Conservation (phyloP, 345 rosid species). For the Aegle marmelos region DNA sequence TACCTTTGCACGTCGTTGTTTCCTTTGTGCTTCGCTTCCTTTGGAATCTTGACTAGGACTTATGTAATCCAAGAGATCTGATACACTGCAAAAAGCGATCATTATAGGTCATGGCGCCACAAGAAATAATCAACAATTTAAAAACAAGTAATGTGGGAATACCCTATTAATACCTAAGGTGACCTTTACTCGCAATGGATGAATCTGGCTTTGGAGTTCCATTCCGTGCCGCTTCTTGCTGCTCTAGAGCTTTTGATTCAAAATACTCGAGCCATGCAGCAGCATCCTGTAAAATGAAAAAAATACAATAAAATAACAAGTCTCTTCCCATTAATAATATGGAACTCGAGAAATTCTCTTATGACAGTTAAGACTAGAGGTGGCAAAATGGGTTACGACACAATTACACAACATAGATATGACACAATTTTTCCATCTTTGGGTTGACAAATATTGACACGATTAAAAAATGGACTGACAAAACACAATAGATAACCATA, state of each 20-base stretch:
- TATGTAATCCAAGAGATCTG: slow-evolving; percentile 65
- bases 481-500: too few relatives aligned
- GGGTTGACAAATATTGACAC: too few relatives aligned
- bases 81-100: slow-evolving; percentile 48
- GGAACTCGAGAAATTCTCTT: background rate
- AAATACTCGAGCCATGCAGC: slow-evolving; percentile 76
- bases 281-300: slow-evolving; percentile 49
- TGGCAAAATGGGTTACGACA: too few relatives aligned
- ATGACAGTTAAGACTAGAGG: background rate
- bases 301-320: background rate
- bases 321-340: background rate
- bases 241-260: slow-evolving; percentile 63
- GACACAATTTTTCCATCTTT: too few relatives aligned
- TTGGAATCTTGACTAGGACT: slow-evolving; percentile 55
- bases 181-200: slow-evolving; percentile 71
- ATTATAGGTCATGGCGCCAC: slow-evolving; percentile 21
- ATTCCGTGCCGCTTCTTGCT: slow-evolving; percentile 61
- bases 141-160: slow-evolving; percentile 41
- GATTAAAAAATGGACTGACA: too few relatives aligned
- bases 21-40: slow-evolving; percentile 40
- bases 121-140: background rate
- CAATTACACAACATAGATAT: too few relatives aligned
- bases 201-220: slow-evolving; percentile 73
- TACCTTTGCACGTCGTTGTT: slow-evolving; percentile 62
- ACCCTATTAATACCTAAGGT: slow-evolving; percentile 64